Evolutionary conservation across 768 basidiomycete species (phyloP).

Genomic region (Kwoniella sp.): DNA sequence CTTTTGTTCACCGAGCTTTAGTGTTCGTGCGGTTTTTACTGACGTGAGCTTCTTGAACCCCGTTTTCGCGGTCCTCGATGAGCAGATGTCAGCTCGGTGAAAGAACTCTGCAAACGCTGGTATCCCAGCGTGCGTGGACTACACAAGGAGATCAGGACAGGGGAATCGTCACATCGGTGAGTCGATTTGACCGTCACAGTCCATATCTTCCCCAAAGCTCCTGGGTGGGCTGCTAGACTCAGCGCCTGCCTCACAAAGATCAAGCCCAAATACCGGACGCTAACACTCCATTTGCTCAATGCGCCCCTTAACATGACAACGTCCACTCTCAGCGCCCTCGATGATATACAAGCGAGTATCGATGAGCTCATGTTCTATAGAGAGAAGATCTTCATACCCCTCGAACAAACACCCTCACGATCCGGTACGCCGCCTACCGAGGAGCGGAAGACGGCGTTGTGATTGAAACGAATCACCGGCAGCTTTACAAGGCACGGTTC

Average conservation of each 20-base stretch:
- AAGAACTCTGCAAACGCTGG: conserved; percentile 56
- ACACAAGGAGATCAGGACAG: conserved; percentile 30
- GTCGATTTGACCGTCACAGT: conserved; percentile 5
- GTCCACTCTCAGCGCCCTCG: conserved; percentile 66
- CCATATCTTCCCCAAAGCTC: too few species aligned
- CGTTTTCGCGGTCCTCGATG: too few species aligned
- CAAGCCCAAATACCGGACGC: background rate
- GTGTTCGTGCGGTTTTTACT: too few species aligned
- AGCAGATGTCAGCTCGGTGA: conserved; percentile 54
- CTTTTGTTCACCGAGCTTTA: too few species aligned
- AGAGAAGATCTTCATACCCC: conserved; percentile 67
- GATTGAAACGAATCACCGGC: background rate
- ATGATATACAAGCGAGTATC: conserved; percentile 79
- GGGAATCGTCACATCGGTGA: conserved; percentile 41
- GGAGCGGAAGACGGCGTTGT: conserved; percentile 33
- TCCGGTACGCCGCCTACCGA: conserved; percentile 3
- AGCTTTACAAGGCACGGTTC: too few species aligned
- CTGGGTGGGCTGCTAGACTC: too few species aligned
- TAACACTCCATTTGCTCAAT: background rate
- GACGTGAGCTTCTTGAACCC: too few species aligned
- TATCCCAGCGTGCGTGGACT: conserved; percentile 44
- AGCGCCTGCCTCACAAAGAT: background rate
- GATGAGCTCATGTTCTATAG: conserved; percentile 78
- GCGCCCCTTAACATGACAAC: too few species aligned
- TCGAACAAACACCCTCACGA: conserved; percentile 32